Conservation (phyloP, 371 early-diverging fungal species). For the Chytridiales sp. region DNA sequence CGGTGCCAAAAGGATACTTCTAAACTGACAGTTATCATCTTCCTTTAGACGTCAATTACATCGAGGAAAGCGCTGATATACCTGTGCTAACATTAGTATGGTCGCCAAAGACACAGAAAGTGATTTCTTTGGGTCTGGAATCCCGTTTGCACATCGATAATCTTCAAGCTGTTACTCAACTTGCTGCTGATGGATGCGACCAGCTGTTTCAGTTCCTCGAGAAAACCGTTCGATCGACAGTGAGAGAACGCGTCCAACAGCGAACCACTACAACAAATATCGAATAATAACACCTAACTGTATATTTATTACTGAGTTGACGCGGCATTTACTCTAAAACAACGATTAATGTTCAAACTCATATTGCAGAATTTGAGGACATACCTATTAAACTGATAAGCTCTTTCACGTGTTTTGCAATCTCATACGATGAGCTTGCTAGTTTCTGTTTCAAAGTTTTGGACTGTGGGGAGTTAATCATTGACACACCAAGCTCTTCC, state of each 20-base stretch:
- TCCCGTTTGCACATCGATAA: slow-evolving; percentile 82
- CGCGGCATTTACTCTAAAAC: no score
- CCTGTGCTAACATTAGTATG: slow-evolving; percentile 90
- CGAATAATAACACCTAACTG: no score
- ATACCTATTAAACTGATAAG: slow-evolving; percentile 45
- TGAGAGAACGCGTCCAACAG: background rate
- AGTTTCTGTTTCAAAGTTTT: slow-evolving; percentile 78
- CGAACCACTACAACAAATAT: no score
- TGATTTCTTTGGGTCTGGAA: slow-evolving; percentile 72
- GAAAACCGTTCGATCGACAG: slow-evolving; percentile 51
- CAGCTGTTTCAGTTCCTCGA: slow-evolving; percentile 78
- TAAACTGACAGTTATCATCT: no score
- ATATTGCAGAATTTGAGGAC: slow-evolving; percentile 19
- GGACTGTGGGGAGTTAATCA: slow-evolving; percentile 46
- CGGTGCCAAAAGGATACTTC: background rate
- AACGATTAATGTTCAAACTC: no score
- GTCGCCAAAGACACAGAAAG: slow-evolving; percentile 77
- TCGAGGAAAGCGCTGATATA: slow-evolving; percentile 81
- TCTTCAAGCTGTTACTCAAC: slow-evolving; percentile 69
- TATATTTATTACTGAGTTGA: no score
- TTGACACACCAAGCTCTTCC: slow-evolving; percentile 62
- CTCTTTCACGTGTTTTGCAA: slow-evolving; percentile 71
- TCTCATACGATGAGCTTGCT: slow-evolving; percentile 85
- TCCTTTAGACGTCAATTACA: slow-evolving; percentile 77
- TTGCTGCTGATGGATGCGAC: slow-evolving; percentile 83